phyloP scores from a whole-genome alignment of 306 rosid species.

The Cucurbita pepo region DNA sequence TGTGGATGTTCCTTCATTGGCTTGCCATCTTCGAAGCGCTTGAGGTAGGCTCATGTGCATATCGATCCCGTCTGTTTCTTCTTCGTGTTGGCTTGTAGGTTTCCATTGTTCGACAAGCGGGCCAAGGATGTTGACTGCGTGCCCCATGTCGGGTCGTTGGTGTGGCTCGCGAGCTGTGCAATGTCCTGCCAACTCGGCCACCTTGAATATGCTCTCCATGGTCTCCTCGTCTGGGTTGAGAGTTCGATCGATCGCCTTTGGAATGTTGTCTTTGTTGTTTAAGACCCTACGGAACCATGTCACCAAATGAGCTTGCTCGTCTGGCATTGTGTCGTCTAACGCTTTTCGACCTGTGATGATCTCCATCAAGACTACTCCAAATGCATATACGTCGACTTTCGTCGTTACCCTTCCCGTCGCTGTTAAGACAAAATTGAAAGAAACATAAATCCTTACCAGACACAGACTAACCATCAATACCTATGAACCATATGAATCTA shows the following conservation, averaged over 20 bases:
- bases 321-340: constrained; percentile 58
- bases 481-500: too few species aligned
- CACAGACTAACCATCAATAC: neutral
- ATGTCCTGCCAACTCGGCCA: constrained; percentile 70
- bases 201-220: constrained; percentile 74
- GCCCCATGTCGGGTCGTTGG: constrained; percentile 91
- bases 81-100: constrained; percentile 47
- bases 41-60: constrained; percentile 70
- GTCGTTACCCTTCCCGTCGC: constrained; percentile 94
- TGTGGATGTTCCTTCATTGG: constrained; percentile 76
- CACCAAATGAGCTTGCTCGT: constrained; percentile 72
- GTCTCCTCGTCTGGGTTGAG: constrained; percentile 76
- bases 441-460: neutral
- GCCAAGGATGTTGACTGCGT: constrained; percentile 61
- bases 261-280: constrained; percentile 65
- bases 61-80: constrained; percentile 54
- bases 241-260: constrained; percentile 65
- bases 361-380: constrained; percentile 85
- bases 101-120: constrained; percentile 84
- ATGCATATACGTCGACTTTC: constrained; percentile 84
- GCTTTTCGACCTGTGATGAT: constrained; percentile 68
- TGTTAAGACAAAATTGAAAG: constrained; percentile 8
- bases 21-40: constrained; percentile 82
- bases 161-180: constrained; percentile 86
- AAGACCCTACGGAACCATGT: constrained; percentile 76